Conservation (phyloP, 495 filamentous ascomycete genomes). For the Podospora pseudoanserina region DNA sequence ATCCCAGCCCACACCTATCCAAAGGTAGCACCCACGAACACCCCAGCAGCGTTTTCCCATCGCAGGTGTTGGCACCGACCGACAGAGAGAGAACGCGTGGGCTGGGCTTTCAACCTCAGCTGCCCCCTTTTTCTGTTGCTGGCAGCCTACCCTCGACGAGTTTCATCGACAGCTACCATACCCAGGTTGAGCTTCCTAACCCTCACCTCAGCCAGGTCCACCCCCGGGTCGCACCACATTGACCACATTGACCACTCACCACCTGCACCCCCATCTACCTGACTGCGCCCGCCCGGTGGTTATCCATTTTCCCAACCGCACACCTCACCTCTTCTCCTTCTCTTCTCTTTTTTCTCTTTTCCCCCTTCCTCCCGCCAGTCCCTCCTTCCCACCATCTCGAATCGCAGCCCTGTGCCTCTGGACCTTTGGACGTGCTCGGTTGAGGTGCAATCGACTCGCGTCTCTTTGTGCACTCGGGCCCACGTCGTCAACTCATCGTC, state of each 20-base stretch:
- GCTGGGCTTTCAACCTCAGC: slow-evolving; percentile 1
- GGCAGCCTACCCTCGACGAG: slow-evolving; percentile 7
- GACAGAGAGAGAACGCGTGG: slow-evolving; percentile 15
- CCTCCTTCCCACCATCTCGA: slow-evolving; percentile 23
- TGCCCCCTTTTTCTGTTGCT: slow-evolving; percentile 22
- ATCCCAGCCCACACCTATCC: slow-evolving; percentile 8
- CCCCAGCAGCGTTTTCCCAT: slow-evolving; percentile 14
- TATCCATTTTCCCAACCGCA: slow-evolving; percentile 5
- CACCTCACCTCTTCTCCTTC: slow-evolving; percentile 21
- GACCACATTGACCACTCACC: slow-evolving; percentile 6
- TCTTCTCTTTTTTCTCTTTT: slow-evolving; percentile 15
- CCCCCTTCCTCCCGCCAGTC: slow-evolving; percentile 23
- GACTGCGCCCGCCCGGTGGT: slow-evolving; percentile 6
- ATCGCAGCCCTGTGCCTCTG: slow-evolving; percentile 25
- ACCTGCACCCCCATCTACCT: not conserved
- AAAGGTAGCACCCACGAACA: slow-evolving; percentile 1
- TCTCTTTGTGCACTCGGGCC: slow-evolving; percentile 19
- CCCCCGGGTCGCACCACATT: slow-evolving; percentile 16
- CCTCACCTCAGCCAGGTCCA: slow-evolving; percentile 11
- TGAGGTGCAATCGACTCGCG: slow-evolving; percentile 25
- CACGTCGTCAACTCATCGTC: not conserved
- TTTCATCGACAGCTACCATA: slow-evolving; percentile 25
- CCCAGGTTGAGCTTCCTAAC: not conserved
- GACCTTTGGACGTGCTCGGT: slow-evolving; percentile 26
- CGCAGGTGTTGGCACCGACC: slow-evolving; percentile 17